phyloP scores from a whole-genome alignment of 352 stramenopile species.

The Phytophthora brassicae region DNA sequence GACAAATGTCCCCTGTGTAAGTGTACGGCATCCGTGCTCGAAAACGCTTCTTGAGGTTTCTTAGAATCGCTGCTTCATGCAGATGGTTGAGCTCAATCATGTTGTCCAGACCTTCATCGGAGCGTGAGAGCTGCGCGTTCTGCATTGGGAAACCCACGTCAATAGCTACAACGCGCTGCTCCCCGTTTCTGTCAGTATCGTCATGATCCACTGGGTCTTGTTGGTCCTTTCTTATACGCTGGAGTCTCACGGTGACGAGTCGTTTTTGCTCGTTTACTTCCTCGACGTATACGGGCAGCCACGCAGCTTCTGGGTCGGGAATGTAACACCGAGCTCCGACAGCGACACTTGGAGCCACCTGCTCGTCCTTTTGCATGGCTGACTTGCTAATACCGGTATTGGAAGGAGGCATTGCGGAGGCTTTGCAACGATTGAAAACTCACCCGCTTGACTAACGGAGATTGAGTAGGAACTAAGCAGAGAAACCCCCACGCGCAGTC shows the following conservation, averaged over 20 bases:
- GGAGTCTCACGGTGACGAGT: conserved; percentile 46
- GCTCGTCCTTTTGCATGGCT: conserved; percentile 14
- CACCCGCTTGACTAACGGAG: not conserved
- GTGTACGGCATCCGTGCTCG: conserved; percentile 90
- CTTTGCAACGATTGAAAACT: not conserved
- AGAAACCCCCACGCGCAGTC: not conserved
- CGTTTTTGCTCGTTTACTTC: conserved; percentile 50
- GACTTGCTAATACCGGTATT: conserved; percentile 18
- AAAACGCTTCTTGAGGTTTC: conserved; percentile 87
- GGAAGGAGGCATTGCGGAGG: conserved; percentile 22
- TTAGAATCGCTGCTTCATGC: conserved; percentile 90
- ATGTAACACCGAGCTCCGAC: conserved; percentile 77
- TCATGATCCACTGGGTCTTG: conserved; percentile 28
- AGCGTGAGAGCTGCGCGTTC: conserved; percentile 41
- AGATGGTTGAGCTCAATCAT: conserved; percentile 87
- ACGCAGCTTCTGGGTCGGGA: conserved; percentile 60
- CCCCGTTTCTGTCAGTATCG: conserved; percentile 17
- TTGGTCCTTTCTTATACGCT: conserved; percentile 29
- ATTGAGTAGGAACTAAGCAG: not conserved
- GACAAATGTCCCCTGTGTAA: conserved; percentile 94
- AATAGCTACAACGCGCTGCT: conserved; percentile 41
- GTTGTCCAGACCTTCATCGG: conserved; percentile 52
- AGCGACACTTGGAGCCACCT: conserved; percentile 35
- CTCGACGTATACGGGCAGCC: conserved; percentile 75
- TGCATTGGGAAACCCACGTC: conserved; percentile 59